These are phyloP conservation scores for Eurotiales sp. DNA, from an alignment of 2,329 filamentous ascomycete species.

Conservation along the genomic window DNA sequence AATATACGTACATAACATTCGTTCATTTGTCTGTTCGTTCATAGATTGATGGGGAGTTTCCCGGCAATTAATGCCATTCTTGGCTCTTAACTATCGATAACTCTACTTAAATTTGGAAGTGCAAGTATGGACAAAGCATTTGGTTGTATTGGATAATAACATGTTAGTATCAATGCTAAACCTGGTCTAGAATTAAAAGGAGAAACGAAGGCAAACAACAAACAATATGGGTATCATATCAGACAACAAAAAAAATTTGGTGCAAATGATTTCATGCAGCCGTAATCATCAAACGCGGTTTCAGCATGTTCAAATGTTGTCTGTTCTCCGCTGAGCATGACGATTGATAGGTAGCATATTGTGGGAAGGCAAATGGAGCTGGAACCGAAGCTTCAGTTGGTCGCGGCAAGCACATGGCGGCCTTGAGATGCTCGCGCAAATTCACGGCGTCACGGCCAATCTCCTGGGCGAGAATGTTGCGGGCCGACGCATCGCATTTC, in stretches of 20 bases:
- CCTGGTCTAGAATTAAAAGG: background rate
- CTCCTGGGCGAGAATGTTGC: conserved; percentile 25
- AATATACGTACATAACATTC: no score
- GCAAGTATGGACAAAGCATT: no score
- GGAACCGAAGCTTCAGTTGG: background rate
- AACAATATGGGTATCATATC: conserved; percentile 11
- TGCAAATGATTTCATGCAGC: conserved; percentile 20
- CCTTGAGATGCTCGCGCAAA: conserved; percentile 25
- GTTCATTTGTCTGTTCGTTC: background rate
- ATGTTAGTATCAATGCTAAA: no score
- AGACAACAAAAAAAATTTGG: background rate
- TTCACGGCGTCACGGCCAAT: conserved; percentile 24
- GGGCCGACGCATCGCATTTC: conserved; percentile 27
- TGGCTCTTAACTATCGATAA: no score
- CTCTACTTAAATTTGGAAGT: no score
- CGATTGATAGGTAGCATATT: no score
- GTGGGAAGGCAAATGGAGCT: background rate
- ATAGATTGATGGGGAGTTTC: no score
- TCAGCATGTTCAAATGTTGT: conserved; percentile 2
- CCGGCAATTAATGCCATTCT: no score
- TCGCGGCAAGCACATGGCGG: conserved; percentile 23
- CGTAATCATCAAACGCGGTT: conserved; percentile 27
- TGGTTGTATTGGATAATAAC: no score
- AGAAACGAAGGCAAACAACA: background rate
- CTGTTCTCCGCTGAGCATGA: background rate